Evolutionary conservation across 2,329 filamentous ascomycete genomes (phyloP), one percentile per base, ranked within the genome.

Genomic region (Cladorrhinum sp.): DNA sequence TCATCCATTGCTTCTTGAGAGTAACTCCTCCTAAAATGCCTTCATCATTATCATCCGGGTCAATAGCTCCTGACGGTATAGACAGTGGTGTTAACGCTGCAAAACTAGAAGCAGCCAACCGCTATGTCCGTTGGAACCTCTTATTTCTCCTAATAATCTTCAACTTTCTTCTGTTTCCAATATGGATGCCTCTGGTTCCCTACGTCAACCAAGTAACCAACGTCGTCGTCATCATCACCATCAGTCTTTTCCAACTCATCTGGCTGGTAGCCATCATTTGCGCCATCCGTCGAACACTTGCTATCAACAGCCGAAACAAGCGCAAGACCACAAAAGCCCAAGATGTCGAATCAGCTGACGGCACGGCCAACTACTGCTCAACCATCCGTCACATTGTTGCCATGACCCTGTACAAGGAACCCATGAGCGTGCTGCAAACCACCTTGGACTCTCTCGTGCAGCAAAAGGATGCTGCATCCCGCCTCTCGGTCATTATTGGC

Each of bases 391-490:
- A 62, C 45, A 53, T 62, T n/a, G 60, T 62, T 24, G 60, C 60
- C 60, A 62, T 62, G 60, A 62, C 60, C 56, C 23, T 62, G 23
- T 62, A 62, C 56, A 62, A 62, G 52, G 60, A 62, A 49, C 60
- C 60, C 36, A 58, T 62, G 60, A 57, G 45, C 24, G 60, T 62
- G 8, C 32, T 62, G 23, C 32, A 56, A 38, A 49, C 56, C 41
- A 62, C 60, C 22, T 18, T 62, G 45, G 60, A 62, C 60, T 62
- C 60, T 25, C 60, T 62, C 23, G 56, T 50, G 32, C 51, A 56
- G 51, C 60, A 62, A 62, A 56, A 59, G n/a, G 60, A 62, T 29
- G 55, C 60, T 52, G 16, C 51, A 48, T 56, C 56, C 32, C 60
- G 60, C 55, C 13, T 59, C 41, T 62, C 60, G 20, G 52, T 62